Conservation (phyloP, 352 stramenopile genomes). For the Globisporangium spiculum region DNA sequence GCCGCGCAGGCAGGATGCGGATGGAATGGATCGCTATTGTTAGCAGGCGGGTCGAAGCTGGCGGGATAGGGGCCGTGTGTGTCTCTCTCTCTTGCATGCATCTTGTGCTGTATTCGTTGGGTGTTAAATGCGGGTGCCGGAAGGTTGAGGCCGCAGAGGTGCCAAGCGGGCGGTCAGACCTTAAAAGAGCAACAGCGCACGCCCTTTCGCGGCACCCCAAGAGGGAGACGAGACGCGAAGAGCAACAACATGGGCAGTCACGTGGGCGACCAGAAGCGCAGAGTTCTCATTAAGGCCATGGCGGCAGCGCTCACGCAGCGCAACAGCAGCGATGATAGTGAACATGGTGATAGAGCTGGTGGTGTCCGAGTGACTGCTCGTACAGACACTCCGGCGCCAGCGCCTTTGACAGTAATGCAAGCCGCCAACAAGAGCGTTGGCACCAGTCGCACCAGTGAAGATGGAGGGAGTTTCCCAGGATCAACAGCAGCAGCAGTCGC, state of each 20-base stretch:
- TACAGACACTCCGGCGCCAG: neutral
- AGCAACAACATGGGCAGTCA: conserved; percentile 31
- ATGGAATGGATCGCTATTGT: neutral
- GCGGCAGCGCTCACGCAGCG: conserved; percentile 16
- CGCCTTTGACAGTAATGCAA: neutral
- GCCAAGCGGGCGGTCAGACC: neutral
- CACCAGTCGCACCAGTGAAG: neutral
- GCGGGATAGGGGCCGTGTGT: neutral
- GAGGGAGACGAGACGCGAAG: conserved; percentile 1
- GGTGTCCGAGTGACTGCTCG: conserved; percentile 1
- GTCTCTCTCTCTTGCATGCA: too few species aligned
- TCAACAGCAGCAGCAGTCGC: neutral
- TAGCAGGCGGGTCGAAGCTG: neutral
- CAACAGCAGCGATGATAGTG: conserved; percentile 5
- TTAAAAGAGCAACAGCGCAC: conserved; percentile 4
- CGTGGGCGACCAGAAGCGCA: conserved; percentile 31
- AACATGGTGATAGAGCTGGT: neutral
- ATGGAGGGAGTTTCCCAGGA: neutral
- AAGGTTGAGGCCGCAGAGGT: neutral
- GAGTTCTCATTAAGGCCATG: conserved; percentile 37
- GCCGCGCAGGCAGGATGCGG: neutral
- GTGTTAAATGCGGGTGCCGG: neutral
- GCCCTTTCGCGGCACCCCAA: neutral
- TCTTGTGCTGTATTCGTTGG: neutral
- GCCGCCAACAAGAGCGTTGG: neutral